Evolutionary conservation across 2,329 filamentous ascomycete species (phyloP).

Genomic region (Camptophora hylomeconis): DNA sequence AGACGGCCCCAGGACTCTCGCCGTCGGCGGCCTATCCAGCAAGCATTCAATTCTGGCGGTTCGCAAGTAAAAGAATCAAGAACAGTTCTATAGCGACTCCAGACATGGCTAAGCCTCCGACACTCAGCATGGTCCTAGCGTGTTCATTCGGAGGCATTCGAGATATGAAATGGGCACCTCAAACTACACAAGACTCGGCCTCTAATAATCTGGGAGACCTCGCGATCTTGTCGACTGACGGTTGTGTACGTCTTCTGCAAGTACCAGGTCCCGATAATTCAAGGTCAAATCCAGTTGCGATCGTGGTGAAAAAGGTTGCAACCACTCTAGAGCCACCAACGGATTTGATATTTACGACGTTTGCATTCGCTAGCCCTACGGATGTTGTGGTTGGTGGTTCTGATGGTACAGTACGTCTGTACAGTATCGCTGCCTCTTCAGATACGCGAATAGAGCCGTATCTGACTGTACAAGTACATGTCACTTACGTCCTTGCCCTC

Average conservation of each 20-base stretch:
- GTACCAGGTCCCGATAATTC: constrained; percentile 5
- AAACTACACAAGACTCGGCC: too few species aligned
- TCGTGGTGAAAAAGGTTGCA: constrained; percentile 30
- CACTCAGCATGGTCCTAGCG: too few species aligned
- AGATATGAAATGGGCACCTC: constrained; percentile 43
- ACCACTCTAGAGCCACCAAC: too few species aligned
- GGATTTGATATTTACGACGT: constrained; percentile 40
- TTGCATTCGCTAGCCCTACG: constrained; percentile 44
- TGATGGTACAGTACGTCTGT: constrained; percentile 44
- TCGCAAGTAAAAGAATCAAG: too few species aligned
- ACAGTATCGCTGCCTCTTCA: constrained; percentile 23
- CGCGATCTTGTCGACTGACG: constrained; percentile 46
- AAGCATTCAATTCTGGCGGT: constrained; percentile 44
- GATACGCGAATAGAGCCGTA: constrained; percentile 11
- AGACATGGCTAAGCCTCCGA: too few species aligned
- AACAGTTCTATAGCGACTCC: too few species aligned
- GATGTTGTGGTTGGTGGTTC: constrained; percentile 43
- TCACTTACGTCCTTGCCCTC: constrained; percentile 34
- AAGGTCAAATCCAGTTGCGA: too few species aligned
- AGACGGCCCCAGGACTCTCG: constrained; percentile 36
- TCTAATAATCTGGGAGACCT: too few species aligned
- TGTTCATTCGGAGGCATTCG: too few species aligned
- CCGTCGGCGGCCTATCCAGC: constrained; percentile 35
- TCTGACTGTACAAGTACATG: constrained; percentile 19
- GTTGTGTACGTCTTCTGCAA: constrained; percentile 28